phyloP scores from a whole-genome alignment of 371 early-diverging fungal genomes.

The Funneliformis caledonium region DNA sequence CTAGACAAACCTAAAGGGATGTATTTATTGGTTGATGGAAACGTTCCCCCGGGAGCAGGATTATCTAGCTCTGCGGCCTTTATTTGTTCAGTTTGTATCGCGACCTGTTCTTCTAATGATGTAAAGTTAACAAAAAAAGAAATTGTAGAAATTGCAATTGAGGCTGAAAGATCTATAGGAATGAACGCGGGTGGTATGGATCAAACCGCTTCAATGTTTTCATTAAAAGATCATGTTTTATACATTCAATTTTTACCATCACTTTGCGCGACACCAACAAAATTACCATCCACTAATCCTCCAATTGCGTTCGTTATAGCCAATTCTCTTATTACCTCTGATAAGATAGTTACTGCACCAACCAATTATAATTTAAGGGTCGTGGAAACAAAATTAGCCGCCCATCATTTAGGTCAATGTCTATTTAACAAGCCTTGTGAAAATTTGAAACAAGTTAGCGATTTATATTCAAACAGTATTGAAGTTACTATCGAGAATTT shows the following conservation, averaged over 20 bases:
- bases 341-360: conserved; percentile 90
- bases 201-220: conserved; percentile 87
- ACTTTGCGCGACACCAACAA: conserved; percentile 68
- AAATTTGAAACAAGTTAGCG: conserved; percentile 42
- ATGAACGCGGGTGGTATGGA: conserved; percentile 92
- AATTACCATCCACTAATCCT: conserved; percentile 59
- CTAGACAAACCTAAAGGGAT: conserved; percentile 69
- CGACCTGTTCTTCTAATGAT: conserved; percentile 65
- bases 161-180: conserved; percentile 82
- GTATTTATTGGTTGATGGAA: conserved; percentile 74
- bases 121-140: conserved; percentile 44
- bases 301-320: conserved; percentile 85
- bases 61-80: conserved; percentile 87
- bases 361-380: conserved; percentile 92
- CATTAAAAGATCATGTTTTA: conserved; percentile 70
- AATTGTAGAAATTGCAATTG: conserved; percentile 74
- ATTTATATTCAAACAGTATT: conserved; percentile 45
- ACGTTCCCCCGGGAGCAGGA: conserved; percentile 85
- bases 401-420: conserved; percentile 66
- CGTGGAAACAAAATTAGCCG: conserved; percentile 88
- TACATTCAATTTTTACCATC: conserved; percentile 87
- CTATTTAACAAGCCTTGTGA: conserved; percentile 58
- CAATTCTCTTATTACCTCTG: conserved; percentile 84
- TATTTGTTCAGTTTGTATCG: conserved; percentile 78
- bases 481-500: conserved; percentile 57